Evolutionary conservation across 345 rosid genomes (phyloP).

Genomic region (Corymbia maculata): DNA sequence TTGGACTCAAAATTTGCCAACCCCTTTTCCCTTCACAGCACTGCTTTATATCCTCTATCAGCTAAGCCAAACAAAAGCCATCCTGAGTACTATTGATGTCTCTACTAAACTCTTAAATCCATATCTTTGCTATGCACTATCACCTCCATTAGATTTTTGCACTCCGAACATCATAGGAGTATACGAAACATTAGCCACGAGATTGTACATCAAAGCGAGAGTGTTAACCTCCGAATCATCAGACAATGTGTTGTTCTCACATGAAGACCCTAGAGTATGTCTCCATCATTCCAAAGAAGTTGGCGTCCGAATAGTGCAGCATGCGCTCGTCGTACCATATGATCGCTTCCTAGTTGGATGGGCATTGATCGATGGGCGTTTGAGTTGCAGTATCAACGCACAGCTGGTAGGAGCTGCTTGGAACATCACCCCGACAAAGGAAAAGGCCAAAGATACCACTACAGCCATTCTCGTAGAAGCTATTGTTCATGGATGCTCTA

Average conservation of each 20-base stretch:
- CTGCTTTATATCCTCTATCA: not conserved
- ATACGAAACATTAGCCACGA: not conserved
- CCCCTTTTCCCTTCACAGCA: constrained; percentile 17
- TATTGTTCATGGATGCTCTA: not conserved
- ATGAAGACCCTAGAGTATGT: not conserved
- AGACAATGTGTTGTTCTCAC: constrained; percentile 1
- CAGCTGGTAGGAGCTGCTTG: not conserved
- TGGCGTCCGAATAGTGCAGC: constrained; percentile 1
- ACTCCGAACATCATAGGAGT: not conserved
- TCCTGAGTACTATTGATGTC: constrained; percentile 14
- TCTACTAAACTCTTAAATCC: constrained; percentile 22
- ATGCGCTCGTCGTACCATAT: not conserved
- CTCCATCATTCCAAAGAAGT: constrained; percentile 7
- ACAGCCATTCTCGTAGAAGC: constrained; percentile 1
- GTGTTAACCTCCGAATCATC: not conserved
- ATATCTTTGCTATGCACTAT: not conserved
- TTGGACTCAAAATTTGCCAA: constrained; percentile 19
- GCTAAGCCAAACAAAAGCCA: not conserved
- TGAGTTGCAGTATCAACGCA: constrained; percentile 12
- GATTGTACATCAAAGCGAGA: not conserved
- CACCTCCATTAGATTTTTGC: not conserved
- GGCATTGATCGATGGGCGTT: constrained; percentile 1
- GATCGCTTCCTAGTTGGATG: not conserved
- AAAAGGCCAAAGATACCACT: constrained; percentile 10
- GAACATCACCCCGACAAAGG: constrained; percentile 27